phyloP scores from a whole-genome alignment of 108 stramenopile genomes.

The Cyclotella kingstonii region DNA sequence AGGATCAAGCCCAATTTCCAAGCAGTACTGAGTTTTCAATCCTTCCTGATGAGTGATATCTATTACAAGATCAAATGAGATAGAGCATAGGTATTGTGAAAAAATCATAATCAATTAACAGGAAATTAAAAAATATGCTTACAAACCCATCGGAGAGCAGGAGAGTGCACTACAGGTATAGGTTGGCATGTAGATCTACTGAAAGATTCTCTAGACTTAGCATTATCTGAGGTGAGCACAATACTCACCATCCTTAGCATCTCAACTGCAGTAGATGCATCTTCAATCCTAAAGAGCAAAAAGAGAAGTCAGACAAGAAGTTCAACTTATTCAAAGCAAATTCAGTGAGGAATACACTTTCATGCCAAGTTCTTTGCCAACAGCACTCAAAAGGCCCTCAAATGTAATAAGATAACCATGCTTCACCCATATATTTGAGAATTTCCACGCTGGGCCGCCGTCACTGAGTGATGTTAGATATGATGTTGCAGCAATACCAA shows the following conservation, averaged over 20 bases:
- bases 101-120: neutral
- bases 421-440: slow-evolving; percentile 52
- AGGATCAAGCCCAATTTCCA: slow-evolving; percentile 68
- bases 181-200: slow-evolving; percentile 24
- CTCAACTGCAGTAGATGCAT: slow-evolving; percentile 76
- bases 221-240: slow-evolving; percentile 56
- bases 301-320: neutral
- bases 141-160: slow-evolving; percentile 62
- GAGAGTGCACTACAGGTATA: slow-evolving; percentile 58
- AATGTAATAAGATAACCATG: slow-evolving; percentile 87
- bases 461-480: slow-evolving; percentile 76
- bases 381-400: slow-evolving; percentile 84
- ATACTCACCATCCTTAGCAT: slow-evolving; percentile 81
- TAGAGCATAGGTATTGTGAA: neutral
- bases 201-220: neutral
- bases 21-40: slow-evolving; percentile 44
- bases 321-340: too few relatives aligned
- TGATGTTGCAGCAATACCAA: slow-evolving; percentile 73
- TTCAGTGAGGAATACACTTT: neutral
- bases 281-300: slow-evolving; percentile 28
- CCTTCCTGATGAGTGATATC: slow-evolving; percentile 27
- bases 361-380: slow-evolving; percentile 84
- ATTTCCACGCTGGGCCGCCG: slow-evolving; percentile 62
- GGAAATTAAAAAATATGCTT: neutral
- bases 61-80: neutral